Evolutionary conservation across 1,284 basidiomycete species (phyloP), one percentile per base, ranked within the genome.

Genomic region (Tilletiopsis washingtonensis): DNA sequence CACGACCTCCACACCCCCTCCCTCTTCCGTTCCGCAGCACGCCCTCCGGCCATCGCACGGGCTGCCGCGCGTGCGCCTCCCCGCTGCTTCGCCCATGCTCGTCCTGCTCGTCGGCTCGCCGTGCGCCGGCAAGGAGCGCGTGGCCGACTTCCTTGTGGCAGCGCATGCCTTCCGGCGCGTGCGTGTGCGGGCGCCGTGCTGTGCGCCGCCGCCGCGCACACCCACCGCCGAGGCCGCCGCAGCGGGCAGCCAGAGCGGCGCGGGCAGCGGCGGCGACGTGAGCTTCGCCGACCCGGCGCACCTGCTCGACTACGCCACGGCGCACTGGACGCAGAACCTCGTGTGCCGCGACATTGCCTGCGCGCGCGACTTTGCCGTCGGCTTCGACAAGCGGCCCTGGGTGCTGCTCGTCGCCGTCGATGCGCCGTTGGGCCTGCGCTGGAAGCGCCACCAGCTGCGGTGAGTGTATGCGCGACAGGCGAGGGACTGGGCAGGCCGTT

Each of bases 331-430:
- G 38, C 72, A 77, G 2, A 76, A 86, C 59, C 88, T 85, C 66
- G 90, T 97, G 25, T 94, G 90, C 0, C 78, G 80, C 5, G 85
- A 88, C 65, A 74, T 96, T 19, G 69, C 73, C 43, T 81, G 80
- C 1, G 75, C 75, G 25, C 53, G 55, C 0, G 78, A 81, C n/a
- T 66, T 82, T 15, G 78, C 91, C 37, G 78, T 79, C 51, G 76
- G 79, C 40, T 97, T 96, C 67, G 74, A 83, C 34, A 91, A 85
- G 69, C 79, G 94, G 7, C 93, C 93, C 0, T 97, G 90, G 73
- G 91, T 96, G 70, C 76, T 96, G 64, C 80, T 96, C 26, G 76
- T 96, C 34, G 81, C 78, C 41, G 80, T 93, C n/a, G 88, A 96
- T 54, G 91, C 87, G 0, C 91, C 91, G 0, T 66, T 93, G 21